phyloP scores from a whole-genome alignment of 179 eudicot genomes.

The Silene coronaria region DNA sequence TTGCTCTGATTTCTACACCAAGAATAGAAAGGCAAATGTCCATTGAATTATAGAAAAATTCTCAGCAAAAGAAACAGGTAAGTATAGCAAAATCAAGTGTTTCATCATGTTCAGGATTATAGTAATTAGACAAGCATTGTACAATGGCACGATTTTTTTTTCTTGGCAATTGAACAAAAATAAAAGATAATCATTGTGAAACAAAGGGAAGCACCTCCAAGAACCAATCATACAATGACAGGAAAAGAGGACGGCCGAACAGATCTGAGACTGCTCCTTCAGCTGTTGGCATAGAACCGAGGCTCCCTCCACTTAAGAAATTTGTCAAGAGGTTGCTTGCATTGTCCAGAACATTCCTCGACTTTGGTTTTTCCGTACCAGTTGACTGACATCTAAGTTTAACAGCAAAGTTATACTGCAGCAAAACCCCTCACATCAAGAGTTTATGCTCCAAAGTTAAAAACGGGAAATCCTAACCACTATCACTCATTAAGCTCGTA shows the following conservation, averaged over 20 bases:
- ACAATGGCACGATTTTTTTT: neutral
- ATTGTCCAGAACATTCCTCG: conserved; percentile 68
- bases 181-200: conserved; percentile 4
- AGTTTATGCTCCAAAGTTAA: conserved; percentile 5
- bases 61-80: conserved; percentile 2
- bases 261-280: conserved; percentile 98
- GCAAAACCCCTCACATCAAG: conserved; percentile 8
- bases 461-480: neutral
- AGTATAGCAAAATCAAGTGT: neutral
- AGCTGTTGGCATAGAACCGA: conserved; percentile 90
- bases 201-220: conserved; percentile 54
- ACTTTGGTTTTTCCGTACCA: conserved; percentile 56
- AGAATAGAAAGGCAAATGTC: neutral
- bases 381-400: conserved; percentile 73
- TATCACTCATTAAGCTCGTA: neutral
- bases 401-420: neutral
- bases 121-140: neutral
- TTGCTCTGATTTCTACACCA: neutral
- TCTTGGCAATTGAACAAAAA: neutral
- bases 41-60: neutral
- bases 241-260: conserved; percentile 85
- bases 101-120: neutral
- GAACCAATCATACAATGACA: conserved; percentile 94
- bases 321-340: conserved; percentile 93
- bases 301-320: conserved; percentile 74